Conservation (phyloP, 2,329 filamentous ascomycete genomes). For the Amesomyces nigricolor region DNA sequence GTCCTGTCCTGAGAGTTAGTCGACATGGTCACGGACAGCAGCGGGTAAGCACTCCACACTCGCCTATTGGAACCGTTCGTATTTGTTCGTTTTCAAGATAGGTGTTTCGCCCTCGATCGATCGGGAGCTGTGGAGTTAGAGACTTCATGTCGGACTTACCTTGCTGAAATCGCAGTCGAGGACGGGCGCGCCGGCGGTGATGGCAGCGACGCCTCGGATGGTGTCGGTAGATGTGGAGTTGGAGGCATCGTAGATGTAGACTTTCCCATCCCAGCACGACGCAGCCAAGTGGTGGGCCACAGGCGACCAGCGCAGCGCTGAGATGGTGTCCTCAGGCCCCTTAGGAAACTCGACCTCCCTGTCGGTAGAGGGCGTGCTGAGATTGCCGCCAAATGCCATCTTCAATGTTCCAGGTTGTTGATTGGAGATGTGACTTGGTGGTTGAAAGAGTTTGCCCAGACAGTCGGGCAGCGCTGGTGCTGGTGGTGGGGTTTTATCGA, state of each 20-base stretch:
- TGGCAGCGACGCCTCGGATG: constrained; percentile 25
- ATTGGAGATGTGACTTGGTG: not conserved
- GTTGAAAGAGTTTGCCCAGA: not conserved
- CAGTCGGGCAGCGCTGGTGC: too few relatives aligned
- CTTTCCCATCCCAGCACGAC: constrained; percentile 34
- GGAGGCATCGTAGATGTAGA: constrained; percentile 34
- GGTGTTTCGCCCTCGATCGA: constrained; percentile 23
- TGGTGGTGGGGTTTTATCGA: too few relatives aligned
- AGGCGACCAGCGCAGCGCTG: constrained; percentile 34
- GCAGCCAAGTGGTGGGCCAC: constrained; percentile 31
- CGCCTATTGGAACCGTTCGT: constrained; percentile 23
- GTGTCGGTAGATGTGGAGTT: constrained; percentile 20
- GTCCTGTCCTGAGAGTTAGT: constrained; percentile 27
- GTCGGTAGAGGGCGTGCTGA: not conserved
- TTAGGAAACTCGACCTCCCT: constrained; percentile 26
- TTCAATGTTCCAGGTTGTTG: constrained; percentile 4
- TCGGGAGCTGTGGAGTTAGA: constrained; percentile 30
- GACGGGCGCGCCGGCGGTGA: constrained; percentile 28
- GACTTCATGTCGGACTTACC: constrained; percentile 30
- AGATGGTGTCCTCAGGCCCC: constrained; percentile 33
- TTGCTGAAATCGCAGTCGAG: constrained; percentile 35
- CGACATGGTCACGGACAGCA: too few relatives aligned
- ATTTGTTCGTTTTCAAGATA: constrained; percentile 14
- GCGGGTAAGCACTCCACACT: constrained; percentile 5
- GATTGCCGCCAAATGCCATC: constrained; percentile 7